Percentiles rank a stretch among this genome's conserved stretches.
These are phyloP conservation scores for Cutaneotrichosporon dermatis DNA, from an alignment of 1,284 basidiomycete species.

Conservation along the genomic window DNA sequence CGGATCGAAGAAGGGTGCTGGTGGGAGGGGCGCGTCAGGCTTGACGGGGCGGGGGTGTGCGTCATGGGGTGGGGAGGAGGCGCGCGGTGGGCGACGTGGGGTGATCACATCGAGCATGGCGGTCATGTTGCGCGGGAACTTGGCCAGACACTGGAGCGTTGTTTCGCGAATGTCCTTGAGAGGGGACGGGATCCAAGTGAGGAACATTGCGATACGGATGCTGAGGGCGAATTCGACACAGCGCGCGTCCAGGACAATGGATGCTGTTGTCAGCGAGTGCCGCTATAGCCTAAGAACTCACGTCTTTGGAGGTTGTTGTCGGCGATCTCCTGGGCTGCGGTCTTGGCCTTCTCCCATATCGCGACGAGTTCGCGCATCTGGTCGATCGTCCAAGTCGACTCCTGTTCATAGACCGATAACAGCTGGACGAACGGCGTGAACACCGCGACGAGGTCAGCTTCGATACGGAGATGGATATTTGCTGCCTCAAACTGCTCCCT, in stretches of 20 bases:
- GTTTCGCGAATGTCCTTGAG: constrained; percentile 9
- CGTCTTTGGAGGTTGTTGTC: not conserved
- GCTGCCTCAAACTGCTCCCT: constrained; percentile 13
- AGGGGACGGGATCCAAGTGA: constrained; percentile 15
- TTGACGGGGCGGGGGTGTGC: not conserved
- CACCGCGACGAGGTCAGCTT: constrained; percentile 5
- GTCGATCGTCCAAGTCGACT: not conserved
- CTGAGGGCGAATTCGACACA: constrained; percentile 10
- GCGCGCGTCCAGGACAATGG: constrained; percentile 4
- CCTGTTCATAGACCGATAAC: constrained; percentile 8
- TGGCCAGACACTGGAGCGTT: not conserved
- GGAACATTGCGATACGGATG: constrained; percentile 11
- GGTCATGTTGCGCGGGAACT: constrained; percentile 6
- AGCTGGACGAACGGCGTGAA: constrained; percentile 7
- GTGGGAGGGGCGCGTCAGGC: not conserved
- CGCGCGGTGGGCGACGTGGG: not conserved
- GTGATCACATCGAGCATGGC: constrained; percentile 9
- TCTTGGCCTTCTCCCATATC: constrained; percentile 2
- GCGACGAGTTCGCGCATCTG: not conserved
- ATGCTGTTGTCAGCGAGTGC: not conserved
- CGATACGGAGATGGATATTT: constrained; percentile 13
- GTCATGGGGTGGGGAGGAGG: not conserved
- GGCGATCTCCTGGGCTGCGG: not conserved
- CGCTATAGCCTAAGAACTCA: constrained; percentile 1
- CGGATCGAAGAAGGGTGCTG: not conserved